These are phyloP conservation scores for Coemansia sp. DNA, from an alignment of 192 early-diverging fungal species.

Conservation along the genomic window DNA sequence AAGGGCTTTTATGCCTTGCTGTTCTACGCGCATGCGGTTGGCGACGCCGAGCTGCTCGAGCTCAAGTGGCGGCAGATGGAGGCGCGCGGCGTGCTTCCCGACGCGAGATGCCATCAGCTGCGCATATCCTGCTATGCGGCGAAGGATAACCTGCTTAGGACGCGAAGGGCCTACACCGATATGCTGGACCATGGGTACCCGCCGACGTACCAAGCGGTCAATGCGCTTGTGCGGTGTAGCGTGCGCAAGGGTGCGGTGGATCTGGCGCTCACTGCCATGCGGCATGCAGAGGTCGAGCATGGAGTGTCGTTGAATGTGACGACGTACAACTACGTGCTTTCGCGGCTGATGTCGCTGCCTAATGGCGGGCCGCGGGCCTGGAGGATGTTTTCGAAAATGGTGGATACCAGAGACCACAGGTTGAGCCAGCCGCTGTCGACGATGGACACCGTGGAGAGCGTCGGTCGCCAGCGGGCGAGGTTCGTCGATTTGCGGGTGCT, in stretches of 20 bases:
- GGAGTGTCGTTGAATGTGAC: constrained; percentile 12
- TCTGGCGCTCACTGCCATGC: constrained; percentile 24
- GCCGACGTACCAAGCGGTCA: constrained; percentile 13
- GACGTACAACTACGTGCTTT: constrained; percentile 30
- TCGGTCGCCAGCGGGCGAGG: constrained; percentile 4
- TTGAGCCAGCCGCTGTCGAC: background rate
- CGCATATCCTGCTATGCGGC: constrained; percentile 23
- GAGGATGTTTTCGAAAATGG: constrained; percentile 21
- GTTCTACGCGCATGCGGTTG: constrained; percentile 8
- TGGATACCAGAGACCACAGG: constrained; percentile 12
- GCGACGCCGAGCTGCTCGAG: constrained; percentile 16
- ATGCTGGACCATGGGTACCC: constrained; percentile 34
- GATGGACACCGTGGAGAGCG: constrained; percentile 3
- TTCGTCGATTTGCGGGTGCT: constrained; percentile 23
- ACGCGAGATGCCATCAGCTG: constrained; percentile 15
- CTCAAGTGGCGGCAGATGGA: constrained; percentile 38
- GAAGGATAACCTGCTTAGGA: constrained; percentile 22
- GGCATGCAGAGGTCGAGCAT: constrained; percentile 22
- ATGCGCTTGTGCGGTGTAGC: constrained; percentile 28
- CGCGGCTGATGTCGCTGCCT: background rate
- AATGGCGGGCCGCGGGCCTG: background rate
- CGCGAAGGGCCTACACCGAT: constrained; percentile 36
- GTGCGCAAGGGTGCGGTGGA: constrained; percentile 14
- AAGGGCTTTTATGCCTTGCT: constrained; percentile 31
- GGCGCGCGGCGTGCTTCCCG: constrained; percentile 15